Conservation (phyloP, 768 basidiomycete species). For the Trametes cubensis region DNA sequence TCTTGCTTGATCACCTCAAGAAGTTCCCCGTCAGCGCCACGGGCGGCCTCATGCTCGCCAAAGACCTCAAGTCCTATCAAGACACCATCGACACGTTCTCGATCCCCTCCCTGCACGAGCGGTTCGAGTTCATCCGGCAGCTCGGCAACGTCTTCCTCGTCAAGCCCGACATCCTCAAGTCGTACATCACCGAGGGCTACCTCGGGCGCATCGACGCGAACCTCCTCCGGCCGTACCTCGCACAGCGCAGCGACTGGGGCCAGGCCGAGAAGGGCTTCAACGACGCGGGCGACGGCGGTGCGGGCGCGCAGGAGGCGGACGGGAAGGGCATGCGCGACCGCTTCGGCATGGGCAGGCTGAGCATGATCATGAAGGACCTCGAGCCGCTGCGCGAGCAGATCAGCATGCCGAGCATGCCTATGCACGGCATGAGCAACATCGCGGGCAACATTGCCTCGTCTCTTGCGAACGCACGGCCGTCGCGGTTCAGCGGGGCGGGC, state of each 20-base stretch:
- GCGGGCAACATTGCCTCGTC: slow-evolving; percentile 22
- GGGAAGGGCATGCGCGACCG: slow-evolving; percentile 61
- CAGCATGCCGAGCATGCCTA: slow-evolving; percentile 24
- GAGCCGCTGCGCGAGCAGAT: slow-evolving; percentile 64
- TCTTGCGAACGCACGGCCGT: slow-evolving; percentile 20
- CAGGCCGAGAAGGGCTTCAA: slow-evolving; percentile 83
- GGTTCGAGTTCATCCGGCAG: slow-evolving; percentile 97
- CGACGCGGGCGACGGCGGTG: slow-evolving; percentile 48
- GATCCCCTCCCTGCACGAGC: slow-evolving; percentile 83
- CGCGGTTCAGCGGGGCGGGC: slow-evolving; percentile 18
- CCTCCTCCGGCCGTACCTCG: slow-evolving; percentile 88
- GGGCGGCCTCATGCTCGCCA: slow-evolving; percentile 97
- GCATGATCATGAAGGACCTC: slow-evolving; percentile 86
- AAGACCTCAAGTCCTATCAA: slow-evolving; percentile 98
- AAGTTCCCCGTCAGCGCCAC: slow-evolving; percentile 97
- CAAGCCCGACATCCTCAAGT: slow-evolving; percentile 90
- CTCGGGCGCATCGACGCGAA: slow-evolving; percentile 88
- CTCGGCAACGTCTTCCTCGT: slow-evolving; percentile 97
- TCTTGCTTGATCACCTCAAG: slow-evolving; percentile 90
- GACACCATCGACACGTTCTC: slow-evolving; percentile 83
- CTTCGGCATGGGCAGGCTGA: slow-evolving; percentile 68
- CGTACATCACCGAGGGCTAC: slow-evolving; percentile 93
- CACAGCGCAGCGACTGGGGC: slow-evolving; percentile 88
- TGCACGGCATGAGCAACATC: slow-evolving; percentile 19
- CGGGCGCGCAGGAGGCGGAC: slow-evolving; percentile 42